Conservation (phyloP, 2,329 filamentous ascomycete species). For the Pseudophaeomoniella oleicola region DNA sequence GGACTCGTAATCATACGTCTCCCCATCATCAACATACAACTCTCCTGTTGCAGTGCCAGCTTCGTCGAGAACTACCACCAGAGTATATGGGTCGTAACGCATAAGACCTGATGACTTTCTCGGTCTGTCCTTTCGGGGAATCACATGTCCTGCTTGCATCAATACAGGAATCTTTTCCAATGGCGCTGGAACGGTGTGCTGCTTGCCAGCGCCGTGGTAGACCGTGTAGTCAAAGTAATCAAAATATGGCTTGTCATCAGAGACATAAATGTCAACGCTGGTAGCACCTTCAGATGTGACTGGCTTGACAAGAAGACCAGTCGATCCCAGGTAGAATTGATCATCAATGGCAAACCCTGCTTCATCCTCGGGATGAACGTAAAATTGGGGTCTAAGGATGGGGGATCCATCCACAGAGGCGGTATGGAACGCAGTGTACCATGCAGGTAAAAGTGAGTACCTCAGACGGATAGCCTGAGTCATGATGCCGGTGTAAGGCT, state of each 20-base stretch:
- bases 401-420: slow-evolving; percentile 71
- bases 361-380: slow-evolving; percentile 76
- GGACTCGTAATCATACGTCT: slow-evolving; percentile 73
- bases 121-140: slow-evolving; percentile 77
- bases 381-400: slow-evolving; percentile 84
- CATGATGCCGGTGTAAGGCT: slow-evolving; percentile 75
- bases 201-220: slow-evolving; percentile 57
- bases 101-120: slow-evolving; percentile 76
- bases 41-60: slow-evolving; percentile 62
- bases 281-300: slow-evolving; percentile 64
- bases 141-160: slow-evolving; percentile 85
- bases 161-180: slow-evolving; percentile 78
- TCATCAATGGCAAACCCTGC: slow-evolving; percentile 79
- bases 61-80: slow-evolving; percentile 60
- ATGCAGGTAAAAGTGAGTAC: slow-evolving; percentile 78
- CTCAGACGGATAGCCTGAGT: slow-evolving; percentile 75
- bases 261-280: slow-evolving; percentile 68
- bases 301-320: slow-evolving; percentile 84
- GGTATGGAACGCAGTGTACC: slow-evolving; percentile 95
- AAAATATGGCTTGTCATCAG: slow-evolving; percentile 81
- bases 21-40: slow-evolving; percentile 85
- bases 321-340: slow-evolving; percentile 80
- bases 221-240: slow-evolving; percentile 84
- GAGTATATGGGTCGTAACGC: slow-evolving; percentile 88
- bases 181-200: slow-evolving; percentile 57